Percentiles rank a stretch among this genome's conserved stretches.
Conservation (phyloP, 2,329 filamentous ascomycete genomes). For the Bipolaris victoriae region DNA sequence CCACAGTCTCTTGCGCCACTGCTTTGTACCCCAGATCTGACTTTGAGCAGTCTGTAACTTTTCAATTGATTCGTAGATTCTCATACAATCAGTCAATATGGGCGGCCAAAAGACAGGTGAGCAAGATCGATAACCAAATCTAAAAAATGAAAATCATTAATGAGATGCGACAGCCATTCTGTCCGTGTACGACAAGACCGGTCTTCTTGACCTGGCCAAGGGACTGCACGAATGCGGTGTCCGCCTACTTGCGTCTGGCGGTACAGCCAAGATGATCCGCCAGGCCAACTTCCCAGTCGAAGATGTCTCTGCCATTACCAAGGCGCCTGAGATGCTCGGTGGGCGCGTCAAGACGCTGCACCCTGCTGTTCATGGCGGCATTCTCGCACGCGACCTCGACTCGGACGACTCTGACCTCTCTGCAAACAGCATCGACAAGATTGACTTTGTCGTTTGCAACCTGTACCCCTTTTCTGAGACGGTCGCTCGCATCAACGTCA, state of each 20-base stretch:
- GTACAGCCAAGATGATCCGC: constrained; percentile 94
- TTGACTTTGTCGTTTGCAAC: constrained; percentile 75
- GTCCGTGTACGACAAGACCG: constrained; percentile 99
- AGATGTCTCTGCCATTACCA: constrained; percentile 96
- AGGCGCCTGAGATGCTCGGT: constrained; percentile 92
- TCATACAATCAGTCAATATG: constrained; percentile 34
- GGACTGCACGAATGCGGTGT: constrained; percentile 47
- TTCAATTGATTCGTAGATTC: constrained; percentile 22
- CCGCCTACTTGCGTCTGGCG: constrained; percentile 85
- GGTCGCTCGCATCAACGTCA: constrained; percentile 95
- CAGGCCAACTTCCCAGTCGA: constrained; percentile 96
- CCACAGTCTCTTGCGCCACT: constrained; percentile 24
- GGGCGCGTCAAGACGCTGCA: constrained; percentile 95
- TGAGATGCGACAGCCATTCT: constrained; percentile 70
- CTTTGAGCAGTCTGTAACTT: constrained; percentile 14
- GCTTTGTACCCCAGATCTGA: constrained; percentile 28
- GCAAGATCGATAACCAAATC: background rate
- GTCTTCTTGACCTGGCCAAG: constrained; percentile 49
- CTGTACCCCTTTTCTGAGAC: constrained; percentile 99
- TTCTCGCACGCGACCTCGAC: constrained; percentile 90
- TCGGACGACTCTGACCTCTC: constrained; percentile 95
- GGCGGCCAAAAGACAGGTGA: constrained; percentile 48
- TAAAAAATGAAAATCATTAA: constrained; percentile 1
- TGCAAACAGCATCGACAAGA: constrained; percentile 50
- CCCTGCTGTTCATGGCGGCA: constrained; percentile 82